phyloP scores from a whole-genome alignment of 495 filamentous ascomycete species.

The Lophiotrema nucula region DNA sequence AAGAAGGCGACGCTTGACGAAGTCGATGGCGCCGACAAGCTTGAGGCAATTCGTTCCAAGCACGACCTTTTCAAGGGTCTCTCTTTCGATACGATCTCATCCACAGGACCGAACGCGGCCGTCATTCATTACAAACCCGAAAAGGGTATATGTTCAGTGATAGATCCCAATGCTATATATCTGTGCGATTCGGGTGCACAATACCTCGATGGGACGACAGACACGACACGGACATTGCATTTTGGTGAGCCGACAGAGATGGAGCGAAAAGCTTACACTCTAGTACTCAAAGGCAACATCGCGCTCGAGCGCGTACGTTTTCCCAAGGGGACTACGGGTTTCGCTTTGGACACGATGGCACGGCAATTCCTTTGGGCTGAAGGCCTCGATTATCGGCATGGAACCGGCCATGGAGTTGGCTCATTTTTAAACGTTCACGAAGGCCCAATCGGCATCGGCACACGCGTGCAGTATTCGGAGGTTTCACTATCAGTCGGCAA shows the following conservation, averaged over 20 bases:
- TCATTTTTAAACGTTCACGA: conserved; percentile 96
- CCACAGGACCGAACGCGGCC: conserved; percentile 90
- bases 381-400: conserved; percentile 93
- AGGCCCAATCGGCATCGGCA: conserved; percentile 94
- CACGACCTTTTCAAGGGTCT: conserved; percentile 84
- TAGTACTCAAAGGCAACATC: conserved; percentile 96
- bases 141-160: conserved; percentile 71
- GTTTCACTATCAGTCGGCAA: conserved; percentile 88
- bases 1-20: conserved; percentile 79
- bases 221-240: conserved; percentile 91
- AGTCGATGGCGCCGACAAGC: conserved; percentile 84
- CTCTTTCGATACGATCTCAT: conserved; percentile 95
- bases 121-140: conserved; percentile 98
- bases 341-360: conserved; percentile 84
- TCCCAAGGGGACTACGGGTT: conserved; percentile 92
- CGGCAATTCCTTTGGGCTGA: conserved; percentile 90
- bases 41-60: conserved; percentile 78
- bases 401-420: conserved; percentile 95
- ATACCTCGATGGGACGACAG: conserved; percentile 93
- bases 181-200: conserved; percentile 97
- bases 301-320: conserved; percentile 84
- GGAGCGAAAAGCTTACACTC: conserved; percentile 88
- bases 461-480: conserved; percentile 84
- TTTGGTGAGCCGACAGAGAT: conserved; percentile 82
- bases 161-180: conserved; percentile 87